Percentiles rank a stretch among this genome's conserved stretches.
Conservation (phyloP, 2,329 filamentous ascomycete genomes). For the Pseudogymnoascus sp. region DNA sequence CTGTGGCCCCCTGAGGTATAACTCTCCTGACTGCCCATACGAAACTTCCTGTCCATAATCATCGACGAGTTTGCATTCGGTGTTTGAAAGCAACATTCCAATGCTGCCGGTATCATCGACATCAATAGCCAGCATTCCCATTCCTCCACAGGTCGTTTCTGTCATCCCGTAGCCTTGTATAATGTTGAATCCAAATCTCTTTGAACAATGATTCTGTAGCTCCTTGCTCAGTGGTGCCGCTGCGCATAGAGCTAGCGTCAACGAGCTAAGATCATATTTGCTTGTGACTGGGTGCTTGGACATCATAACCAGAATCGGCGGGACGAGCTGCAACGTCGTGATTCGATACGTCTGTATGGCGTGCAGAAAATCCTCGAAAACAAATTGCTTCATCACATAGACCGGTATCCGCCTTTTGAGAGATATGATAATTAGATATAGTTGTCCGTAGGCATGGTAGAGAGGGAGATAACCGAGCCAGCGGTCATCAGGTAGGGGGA, state of each 20-base stretch:
- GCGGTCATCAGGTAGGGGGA: slow-evolving; percentile 30
- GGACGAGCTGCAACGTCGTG: slow-evolving; percentile 45
- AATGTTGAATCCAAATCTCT: slow-evolving; percentile 33
- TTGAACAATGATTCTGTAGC: slow-evolving; percentile 40
- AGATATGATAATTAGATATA: slow-evolving; percentile 42
- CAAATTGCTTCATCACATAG: slow-evolving; percentile 50
- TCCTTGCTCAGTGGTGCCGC: slow-evolving; percentile 43
- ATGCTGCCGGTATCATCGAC: slow-evolving; percentile 39
- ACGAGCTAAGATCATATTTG: slow-evolving; percentile 44
- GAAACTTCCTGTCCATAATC: slow-evolving; percentile 44
- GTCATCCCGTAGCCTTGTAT: slow-evolving; percentile 57
- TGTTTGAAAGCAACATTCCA: slow-evolving; percentile 46
- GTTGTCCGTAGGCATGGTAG: slow-evolving; percentile 53
- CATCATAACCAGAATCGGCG: slow-evolving; percentile 51
- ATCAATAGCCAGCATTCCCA: slow-evolving; percentile 35
- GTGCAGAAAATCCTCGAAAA: slow-evolving; percentile 45
- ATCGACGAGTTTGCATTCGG: slow-evolving; percentile 44
- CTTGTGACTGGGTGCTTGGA: slow-evolving; percentile 47
- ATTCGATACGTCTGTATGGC: slow-evolving; percentile 44
- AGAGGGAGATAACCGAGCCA: slow-evolving; percentile 57
- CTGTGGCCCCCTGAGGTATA: slow-evolving; percentile 47
- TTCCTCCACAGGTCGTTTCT: slow-evolving; percentile 39
- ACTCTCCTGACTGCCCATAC: slow-evolving; percentile 42
- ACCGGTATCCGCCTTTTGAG: slow-evolving; percentile 38
- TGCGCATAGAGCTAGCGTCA: slow-evolving; percentile 41